phyloP scores from a whole-genome alignment of 495 filamentous ascomycete species.

The Lophiostoma macrostomum region DNA sequence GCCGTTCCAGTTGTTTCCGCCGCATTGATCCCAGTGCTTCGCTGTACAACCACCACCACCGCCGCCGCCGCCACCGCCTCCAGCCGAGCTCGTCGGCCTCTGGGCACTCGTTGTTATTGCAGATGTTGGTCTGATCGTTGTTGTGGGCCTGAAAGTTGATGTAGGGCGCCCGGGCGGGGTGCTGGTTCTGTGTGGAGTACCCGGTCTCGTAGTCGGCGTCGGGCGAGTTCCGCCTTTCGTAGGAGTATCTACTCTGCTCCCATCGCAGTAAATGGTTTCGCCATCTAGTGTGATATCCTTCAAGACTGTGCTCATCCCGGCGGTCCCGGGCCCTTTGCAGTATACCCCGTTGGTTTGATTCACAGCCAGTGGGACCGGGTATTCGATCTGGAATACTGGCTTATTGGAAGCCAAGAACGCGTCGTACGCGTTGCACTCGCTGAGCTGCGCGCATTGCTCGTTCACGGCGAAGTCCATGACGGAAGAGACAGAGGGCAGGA shows the following conservation, averaged over 20 bases:
- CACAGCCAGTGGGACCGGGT: constrained; percentile 36
- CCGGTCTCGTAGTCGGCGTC: neutral
- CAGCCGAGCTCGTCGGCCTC: constrained; percentile 16
- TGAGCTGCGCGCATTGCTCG: constrained; percentile 61
- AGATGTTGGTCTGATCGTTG: neutral
- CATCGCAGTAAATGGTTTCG: constrained; percentile 22
- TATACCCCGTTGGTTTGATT: neutral
- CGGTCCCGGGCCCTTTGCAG: constrained; percentile 17
- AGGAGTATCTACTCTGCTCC: constrained; percentile 21
- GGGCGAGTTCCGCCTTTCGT: constrained; percentile 14
- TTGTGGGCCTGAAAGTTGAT: neutral
- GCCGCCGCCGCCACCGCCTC: neutral
- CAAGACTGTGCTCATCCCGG: constrained; percentile 23
- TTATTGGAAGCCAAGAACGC: constrained; percentile 57
- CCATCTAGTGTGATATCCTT: constrained; percentile 21
- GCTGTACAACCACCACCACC: constrained; percentile 17
- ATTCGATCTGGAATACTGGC: constrained; percentile 74
- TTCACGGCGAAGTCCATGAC: constrained; percentile 67
- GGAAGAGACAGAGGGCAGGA: constrained; percentile 53
- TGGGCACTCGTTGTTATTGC: neutral
- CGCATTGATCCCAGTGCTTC: constrained; percentile 32
- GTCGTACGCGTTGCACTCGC: constrained; percentile 55
- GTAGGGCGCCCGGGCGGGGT: neutral
- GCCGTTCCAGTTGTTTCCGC: constrained; percentile 29
- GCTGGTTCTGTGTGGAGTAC: neutral